A percentile compares a stretch with the other conserved stretches of the same genome.
phyloP scores from a whole-genome alignment of 106 monocot species.

The Acanthochlamys bracteata region DNA sequence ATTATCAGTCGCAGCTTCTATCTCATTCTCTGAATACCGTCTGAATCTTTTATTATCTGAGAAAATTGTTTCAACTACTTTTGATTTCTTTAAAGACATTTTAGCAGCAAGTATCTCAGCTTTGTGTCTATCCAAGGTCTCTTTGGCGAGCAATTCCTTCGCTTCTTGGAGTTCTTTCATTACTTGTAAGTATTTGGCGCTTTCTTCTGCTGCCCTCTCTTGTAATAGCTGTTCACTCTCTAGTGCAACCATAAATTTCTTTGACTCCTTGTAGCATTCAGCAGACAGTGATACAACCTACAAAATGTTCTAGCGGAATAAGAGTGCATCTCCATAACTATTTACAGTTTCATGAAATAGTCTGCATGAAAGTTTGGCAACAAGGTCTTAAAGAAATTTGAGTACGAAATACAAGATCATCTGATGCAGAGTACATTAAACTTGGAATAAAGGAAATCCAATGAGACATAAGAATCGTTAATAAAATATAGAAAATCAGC shows the following conservation, averaged over 20 bases:
- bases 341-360: too few relatives aligned
- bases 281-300: slow-evolving; percentile 43
- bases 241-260: slow-evolving; percentile 43
- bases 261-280: slow-evolving; percentile 48
- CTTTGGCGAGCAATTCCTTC: slow-evolving; percentile 28
- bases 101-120: slow-evolving; percentile 36
- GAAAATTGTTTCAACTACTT: slow-evolving; percentile 30
- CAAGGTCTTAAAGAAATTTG: too few relatives aligned
- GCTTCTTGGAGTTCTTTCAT: slow-evolving; percentile 42
- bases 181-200: slow-evolving; percentile 38
- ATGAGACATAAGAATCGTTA: too few relatives aligned
- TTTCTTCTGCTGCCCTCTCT: slow-evolving; percentile 42
- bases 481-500: too few relatives aligned
- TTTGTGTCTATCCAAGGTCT: slow-evolving; percentile 34
- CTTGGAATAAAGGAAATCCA: too few relatives aligned
- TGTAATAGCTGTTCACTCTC: slow-evolving; percentile 39
- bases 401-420: too few relatives aligned
- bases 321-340: too few relatives aligned
- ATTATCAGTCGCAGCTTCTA: slow-evolving; percentile 71
- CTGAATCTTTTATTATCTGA: slow-evolving; percentile 35
- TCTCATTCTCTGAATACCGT: slow-evolving; percentile 58
- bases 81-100: slow-evolving; percentile 31
- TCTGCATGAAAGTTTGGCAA: too few relatives aligned
- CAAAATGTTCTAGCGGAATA: slow-evolving; percentile 9
- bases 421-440: too few relatives aligned